Evolutionary conservation across 2,329 filamentous ascomycete species (phyloP).

Genomic region (Xylariaceae sp.): DNA sequence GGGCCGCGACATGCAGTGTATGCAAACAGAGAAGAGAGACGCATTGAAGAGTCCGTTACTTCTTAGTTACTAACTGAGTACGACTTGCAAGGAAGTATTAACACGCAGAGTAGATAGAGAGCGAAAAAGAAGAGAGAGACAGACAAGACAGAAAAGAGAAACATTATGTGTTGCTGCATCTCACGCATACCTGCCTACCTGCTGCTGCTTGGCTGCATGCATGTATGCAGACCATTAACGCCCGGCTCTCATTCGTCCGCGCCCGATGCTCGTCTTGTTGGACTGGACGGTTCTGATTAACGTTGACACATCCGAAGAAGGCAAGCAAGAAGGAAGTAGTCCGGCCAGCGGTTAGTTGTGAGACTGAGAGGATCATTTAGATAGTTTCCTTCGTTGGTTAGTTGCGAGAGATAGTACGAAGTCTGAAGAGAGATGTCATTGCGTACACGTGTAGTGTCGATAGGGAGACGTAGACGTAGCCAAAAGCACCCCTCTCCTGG

Average conservation of each 20-base stretch:
- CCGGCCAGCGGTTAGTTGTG: no score
- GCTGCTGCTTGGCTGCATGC: slow-evolving; percentile 22
- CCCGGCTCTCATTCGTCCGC: slow-evolving; percentile 26
- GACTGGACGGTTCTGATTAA: slow-evolving; percentile 23
- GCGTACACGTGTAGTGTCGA: slow-evolving; percentile 9
- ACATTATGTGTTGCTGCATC: slow-evolving; percentile 28
- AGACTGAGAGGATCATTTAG: no score
- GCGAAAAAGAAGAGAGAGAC: background rate
- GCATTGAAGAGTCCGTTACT: no score
- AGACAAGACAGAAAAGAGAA: slow-evolving; percentile 10
- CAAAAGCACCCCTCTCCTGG: slow-evolving; percentile 5
- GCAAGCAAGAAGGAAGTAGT: background rate
- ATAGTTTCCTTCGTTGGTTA: no score
- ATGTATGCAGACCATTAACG: slow-evolving; percentile 29
- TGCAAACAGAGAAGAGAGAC: background rate
- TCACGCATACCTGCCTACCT: slow-evolving; percentile 34
- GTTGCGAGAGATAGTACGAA: background rate
- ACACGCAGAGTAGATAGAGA: background rate
- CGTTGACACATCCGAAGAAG: slow-evolving; percentile 25
- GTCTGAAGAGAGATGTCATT: background rate
- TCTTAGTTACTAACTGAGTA: background rate
- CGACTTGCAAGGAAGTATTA: background rate
- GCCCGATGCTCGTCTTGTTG: slow-evolving; percentile 14
- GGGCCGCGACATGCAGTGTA: background rate
- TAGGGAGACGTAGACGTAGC: background rate